These are phyloP conservation scores for Globisporangium cederbergense DNA, from an alignment of 352 stramenopile genomes.

Conservation along the genomic window DNA sequence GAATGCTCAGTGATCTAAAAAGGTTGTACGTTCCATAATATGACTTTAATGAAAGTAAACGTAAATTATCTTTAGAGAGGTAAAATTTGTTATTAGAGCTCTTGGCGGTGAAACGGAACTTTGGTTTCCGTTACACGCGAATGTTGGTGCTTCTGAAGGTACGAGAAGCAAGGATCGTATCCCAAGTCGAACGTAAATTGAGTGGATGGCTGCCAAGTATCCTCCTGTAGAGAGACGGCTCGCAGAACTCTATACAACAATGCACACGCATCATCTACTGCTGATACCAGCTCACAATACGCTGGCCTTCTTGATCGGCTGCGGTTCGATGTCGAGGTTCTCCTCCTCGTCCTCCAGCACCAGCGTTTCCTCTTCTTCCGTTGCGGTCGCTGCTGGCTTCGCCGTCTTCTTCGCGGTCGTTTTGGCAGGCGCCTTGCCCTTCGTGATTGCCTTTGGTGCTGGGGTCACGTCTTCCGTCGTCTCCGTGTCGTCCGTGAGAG, in stretches of 20 bases:
- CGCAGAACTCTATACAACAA: background rate
- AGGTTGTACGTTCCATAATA: too few relatives aligned
- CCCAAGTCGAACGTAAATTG: too few relatives aligned
- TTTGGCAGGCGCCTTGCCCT: background rate
- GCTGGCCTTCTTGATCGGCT: slow-evolving; percentile 1
- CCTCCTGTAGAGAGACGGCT: background rate
- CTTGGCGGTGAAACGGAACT: too few relatives aligned
- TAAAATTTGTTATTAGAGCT: too few relatives aligned
- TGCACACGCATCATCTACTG: background rate
- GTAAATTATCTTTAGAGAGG: too few relatives aligned
- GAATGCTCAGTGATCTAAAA: too few relatives aligned
- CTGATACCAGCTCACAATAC: background rate
- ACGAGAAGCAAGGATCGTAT: too few relatives aligned
- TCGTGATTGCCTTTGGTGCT: background rate
- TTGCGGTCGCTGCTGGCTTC: background rate
- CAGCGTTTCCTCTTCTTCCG: background rate
- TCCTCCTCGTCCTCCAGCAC: background rate
- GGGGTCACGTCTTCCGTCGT: background rate
- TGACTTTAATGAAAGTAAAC: too few relatives aligned
- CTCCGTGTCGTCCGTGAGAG: background rate
- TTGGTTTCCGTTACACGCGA: too few relatives aligned
- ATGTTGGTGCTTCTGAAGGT: too few relatives aligned
- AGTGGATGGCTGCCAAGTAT: too few relatives aligned
- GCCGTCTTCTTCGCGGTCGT: background rate
- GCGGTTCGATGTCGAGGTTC: slow-evolving; percentile 1